Base-by-base conservation (phyloP, 169 alveolate genomes). In the Plasmodium sp. region DNA sequence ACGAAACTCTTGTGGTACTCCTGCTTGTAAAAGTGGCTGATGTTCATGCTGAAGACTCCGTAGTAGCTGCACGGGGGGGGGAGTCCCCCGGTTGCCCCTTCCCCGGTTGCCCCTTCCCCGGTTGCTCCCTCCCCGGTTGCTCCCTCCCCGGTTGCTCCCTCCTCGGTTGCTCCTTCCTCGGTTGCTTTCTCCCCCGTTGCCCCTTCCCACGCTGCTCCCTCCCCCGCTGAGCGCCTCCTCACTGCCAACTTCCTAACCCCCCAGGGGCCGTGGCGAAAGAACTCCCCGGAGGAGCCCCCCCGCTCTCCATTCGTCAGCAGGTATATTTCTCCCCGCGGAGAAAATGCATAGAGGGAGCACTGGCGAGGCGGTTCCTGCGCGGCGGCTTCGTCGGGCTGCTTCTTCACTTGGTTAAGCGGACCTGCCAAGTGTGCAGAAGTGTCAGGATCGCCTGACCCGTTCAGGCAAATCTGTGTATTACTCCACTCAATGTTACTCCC, bases 251-350 rank as follows among this genome's bases (percentile, higher is more conserved):
- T 88, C 14, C 48, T 5, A 31, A 88, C 80, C 22, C 22, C 45
- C 94, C 94, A 88, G 33, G 48, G 74, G 33, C 81, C 88, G 72
- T 88, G 83, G 72, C 81, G 45, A 79, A 88, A 88, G 27, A 88
- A 22, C 18, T 79, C 85, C 16, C 62, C 88, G 34, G 43, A 6
- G 6, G 34, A 36, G 14, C 34, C 75, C 71, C 3, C 22, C 51
- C 41, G 84, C 27, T 36, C 22, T 54, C 12, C 43, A 88, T 88
- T 80, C 51, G 94, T 88, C 56, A 88, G 80, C 54, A 88, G 36
- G 51, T 88, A 88, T 12, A 88, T 54, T 34, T 45, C 62, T 9
- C 74, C 82, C 71, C 45, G 73, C 48, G 82, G 73, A 14, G 94
- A 88, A 88, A 88, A 88, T 18, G 80, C 72, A 12, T 88, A 88